Evolutionary conservation across 352 stramenopile genomes (phyloP), one percentile per base, ranked within the genome.

Genomic region (Sclerospora graminicola): DNA sequence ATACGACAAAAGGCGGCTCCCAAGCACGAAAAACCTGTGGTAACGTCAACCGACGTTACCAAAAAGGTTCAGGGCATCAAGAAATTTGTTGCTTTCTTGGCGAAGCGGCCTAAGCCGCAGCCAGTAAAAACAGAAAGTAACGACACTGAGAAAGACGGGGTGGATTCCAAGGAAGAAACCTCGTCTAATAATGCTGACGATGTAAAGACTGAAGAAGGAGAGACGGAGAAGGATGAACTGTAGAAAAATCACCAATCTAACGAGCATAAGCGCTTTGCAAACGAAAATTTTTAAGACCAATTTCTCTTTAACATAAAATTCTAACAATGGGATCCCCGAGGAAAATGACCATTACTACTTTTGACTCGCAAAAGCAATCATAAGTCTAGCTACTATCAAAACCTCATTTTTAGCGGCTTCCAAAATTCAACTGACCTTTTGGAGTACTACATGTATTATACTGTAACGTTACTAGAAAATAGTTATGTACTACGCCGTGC

Each of bases 61-160:
- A 73, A 82, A 44, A 79, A 95, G 55, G 74, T 89, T 0, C 88
- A 95, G 57, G 48, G 70, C 37, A 64, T 96, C 23, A 91, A 94
- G 54, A 74, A 76, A 27, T 63, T 95, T 31, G 70, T 97, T 28
- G 60, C 48, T 20, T 71, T 69, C 24, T 56, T 97, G 28, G 75
- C 71, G 27, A 95, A 94, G 63, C 73, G 74, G 50, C 69, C 73
- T 2, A 86, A 84, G 65, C 75, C 71, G 20, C 63, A 53, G 26
- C 63, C 69, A 33, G 56, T 62, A 13, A 67, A 79, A 49, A 57
- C 64, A 1, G 60, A 65, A 5, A 60, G 51, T 46, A 63, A 70
- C 44, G 53, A 76, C 29, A 64, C 56, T 23, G 50, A 71, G 8
- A 59, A 60, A 48, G 58, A 56, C 49, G 49, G 52, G 29, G 49